Percentiles rank a stretch among this genome's conserved stretches.
Evolutionary conservation across 371 early-diverging fungal species (phyloP).

Genomic region (Zopfochytrium polystomum): DNA sequence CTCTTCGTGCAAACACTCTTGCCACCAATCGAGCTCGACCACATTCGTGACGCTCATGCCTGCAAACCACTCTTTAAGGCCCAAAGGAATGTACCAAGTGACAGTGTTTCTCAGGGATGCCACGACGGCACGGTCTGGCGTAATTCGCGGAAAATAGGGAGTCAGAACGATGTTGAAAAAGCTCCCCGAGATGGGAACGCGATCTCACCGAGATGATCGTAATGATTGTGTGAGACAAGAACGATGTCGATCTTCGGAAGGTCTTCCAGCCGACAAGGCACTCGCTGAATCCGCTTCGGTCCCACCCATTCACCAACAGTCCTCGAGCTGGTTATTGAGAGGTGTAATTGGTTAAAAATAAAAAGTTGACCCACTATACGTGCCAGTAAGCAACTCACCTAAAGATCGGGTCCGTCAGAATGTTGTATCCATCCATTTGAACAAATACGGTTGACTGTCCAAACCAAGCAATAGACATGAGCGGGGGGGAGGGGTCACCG

Average conservation of each 20-base stretch:
- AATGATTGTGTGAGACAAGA: conserved; percentile 73
- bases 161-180: too few relatives aligned
- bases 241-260: conserved; percentile 68
- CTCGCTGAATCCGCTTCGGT: conserved; percentile 61
- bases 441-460: conserved; percentile 59
- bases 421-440: conserved; percentile 54
- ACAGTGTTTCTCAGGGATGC: conserved; percentile 49
- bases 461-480: neutral
- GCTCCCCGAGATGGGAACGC: too few relatives aligned
- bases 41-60: conserved; percentile 54
- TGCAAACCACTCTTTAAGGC: conserved; percentile 55
- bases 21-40: conserved; percentile 68
- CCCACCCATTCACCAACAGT: conserved; percentile 45
- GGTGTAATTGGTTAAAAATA: too few relatives aligned
- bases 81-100: conserved; percentile 64
- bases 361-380: neutral
- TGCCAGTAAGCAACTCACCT: conserved; percentile 14
- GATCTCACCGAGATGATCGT: conserved; percentile 74
- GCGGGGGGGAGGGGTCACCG: neutral
- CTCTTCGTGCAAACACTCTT: conserved; percentile 50
- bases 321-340: neutral
- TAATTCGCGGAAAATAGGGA: too few relatives aligned
- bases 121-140: neutral
- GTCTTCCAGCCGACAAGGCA: conserved; percentile 62
- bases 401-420: conserved; percentile 64